Evolutionary conservation across 2,329 filamentous ascomycete species (phyloP).

Genomic region (Hirsutella rhossiliensis): DNA sequence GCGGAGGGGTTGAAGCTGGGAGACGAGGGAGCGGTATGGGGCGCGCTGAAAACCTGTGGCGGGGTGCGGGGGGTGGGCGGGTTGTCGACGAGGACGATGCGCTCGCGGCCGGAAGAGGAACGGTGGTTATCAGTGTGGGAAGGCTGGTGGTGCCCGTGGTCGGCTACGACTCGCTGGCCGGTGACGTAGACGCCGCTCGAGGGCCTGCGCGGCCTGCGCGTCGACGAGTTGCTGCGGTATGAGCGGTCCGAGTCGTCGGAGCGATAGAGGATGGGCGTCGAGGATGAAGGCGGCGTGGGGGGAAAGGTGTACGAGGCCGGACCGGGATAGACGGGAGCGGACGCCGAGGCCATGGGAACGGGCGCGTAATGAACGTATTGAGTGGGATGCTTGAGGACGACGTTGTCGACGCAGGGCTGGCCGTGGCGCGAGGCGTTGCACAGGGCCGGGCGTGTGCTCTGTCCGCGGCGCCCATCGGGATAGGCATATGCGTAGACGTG

Average conservation of each 20-base stretch:
- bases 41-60: constrained; percentile 26
- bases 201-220: not conserved
- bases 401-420: constrained; percentile 28
- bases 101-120: constrained; percentile 22
- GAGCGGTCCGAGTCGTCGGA: constrained; percentile 26
- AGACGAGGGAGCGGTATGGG: constrained; percentile 28
- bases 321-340: constrained; percentile 14
- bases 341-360: constrained; percentile 1
- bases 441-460: constrained; percentile 20
- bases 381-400: constrained; percentile 27
- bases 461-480: constrained; percentile 28
- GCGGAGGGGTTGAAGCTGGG: constrained; percentile 13
- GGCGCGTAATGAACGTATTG: constrained; percentile 15
- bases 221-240: constrained; percentile 12
- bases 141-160: constrained; percentile 22
- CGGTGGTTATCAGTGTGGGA: constrained; percentile 11
- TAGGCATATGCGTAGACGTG: constrained; percentile 33
- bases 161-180: constrained; percentile 14
- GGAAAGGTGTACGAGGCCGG: constrained; percentile 14
- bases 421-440: constrained; percentile 27
- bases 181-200: not conserved
- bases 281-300: constrained; percentile 25
- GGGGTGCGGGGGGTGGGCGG: constrained; percentile 33
- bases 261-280: constrained; percentile 19
- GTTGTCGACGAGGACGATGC: constrained; percentile 30